Evolutionary conservation across 106 monocot species (phyloP), one percentile per base, ranked within the genome.

Genomic region (Acorus gramineus): DNA sequence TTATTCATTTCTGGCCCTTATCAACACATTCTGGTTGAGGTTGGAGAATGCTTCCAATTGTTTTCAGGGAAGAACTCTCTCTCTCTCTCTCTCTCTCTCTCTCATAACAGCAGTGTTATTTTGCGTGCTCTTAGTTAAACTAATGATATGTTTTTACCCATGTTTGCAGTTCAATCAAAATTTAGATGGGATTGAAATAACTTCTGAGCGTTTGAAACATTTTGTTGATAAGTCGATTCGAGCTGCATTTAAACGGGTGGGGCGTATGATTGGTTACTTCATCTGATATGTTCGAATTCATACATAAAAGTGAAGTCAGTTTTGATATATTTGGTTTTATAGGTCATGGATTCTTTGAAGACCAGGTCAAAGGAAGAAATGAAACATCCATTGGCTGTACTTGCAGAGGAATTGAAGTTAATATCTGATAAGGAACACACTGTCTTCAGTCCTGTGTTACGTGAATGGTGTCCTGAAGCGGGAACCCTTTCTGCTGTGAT

Each of bases 341-440:
- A 89, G 89, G 78, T 61, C 60, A 46, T 75, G 46, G 69, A 74
- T 14, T 64, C 54, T 2, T 53, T 72, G 49, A 66, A 75, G 68
- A 45, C 42, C 49, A 64, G 65, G 62, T 70, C 76, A 56, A 68
- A 68, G 46, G 53, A 47, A 50, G 73, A 78, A 64, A 53, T 61
- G 13, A 80, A 75, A 50, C 85, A 82, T 60, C 77, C 70, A 52
- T 66, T 85, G 64, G 68, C 66, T 14, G 7, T 78, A 28, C 72
- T 90, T 73, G 85, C 85, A 49, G 59, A 83, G 52, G 78, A 83
- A 66, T 56, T 90, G 14, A 85, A 77, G 60, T 44, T 67, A 43
- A 57, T 80, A 57, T 79, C 75, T 58, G 82, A 85, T 55, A 79
- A 72, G 67, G 85, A 90, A 47, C 63, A 53, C 64, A 67, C 75